phyloP scores from a whole-genome alignment of 352 stramenopile genomes.

The Phytophthora idaei region DNA sequence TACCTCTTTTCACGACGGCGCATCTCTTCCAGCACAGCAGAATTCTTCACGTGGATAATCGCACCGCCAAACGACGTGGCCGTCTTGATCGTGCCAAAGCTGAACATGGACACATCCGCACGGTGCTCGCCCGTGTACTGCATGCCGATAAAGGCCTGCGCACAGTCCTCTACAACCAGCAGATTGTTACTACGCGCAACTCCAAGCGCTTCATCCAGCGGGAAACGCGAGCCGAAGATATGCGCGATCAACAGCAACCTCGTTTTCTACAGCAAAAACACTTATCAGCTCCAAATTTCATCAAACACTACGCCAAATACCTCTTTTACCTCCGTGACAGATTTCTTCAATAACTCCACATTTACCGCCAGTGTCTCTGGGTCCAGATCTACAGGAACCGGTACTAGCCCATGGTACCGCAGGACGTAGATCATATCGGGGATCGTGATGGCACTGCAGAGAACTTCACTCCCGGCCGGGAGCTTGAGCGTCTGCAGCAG shows the following conservation, averaged over 20 bases:
- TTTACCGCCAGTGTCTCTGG: slow-evolving; percentile 68
- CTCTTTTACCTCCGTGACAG: slow-evolving; percentile 48
- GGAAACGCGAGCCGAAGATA: slow-evolving; percentile 74
- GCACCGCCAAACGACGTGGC: slow-evolving; percentile 80
- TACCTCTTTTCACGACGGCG: slow-evolving; percentile 65
- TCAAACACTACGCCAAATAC: neutral
- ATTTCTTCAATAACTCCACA: slow-evolving; percentile 44
- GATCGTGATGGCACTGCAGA: slow-evolving; percentile 87
- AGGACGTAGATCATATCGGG: slow-evolving; percentile 87
- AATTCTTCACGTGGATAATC: slow-evolving; percentile 68
- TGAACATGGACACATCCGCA: slow-evolving; percentile 86
- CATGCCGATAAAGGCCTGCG: slow-evolving; percentile 71
- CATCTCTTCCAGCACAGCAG: slow-evolving; percentile 65
- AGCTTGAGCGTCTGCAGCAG: slow-evolving; percentile 78
- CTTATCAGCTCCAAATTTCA: slow-evolving; percentile 7
- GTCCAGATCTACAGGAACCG: slow-evolving; percentile 75
- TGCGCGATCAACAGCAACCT: slow-evolving; percentile 76
- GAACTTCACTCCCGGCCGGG: slow-evolving; percentile 66
- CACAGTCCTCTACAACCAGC: slow-evolving; percentile 82
- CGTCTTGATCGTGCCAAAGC: slow-evolving; percentile 89
- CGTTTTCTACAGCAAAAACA: slow-evolving; percentile 49
- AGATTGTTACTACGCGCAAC: slow-evolving; percentile 58
- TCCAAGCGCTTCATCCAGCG: slow-evolving; percentile 59
- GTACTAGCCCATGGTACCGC: slow-evolving; percentile 73
- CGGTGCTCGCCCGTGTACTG: slow-evolving; percentile 66